Evolutionary conservation across 768 basidiomycete species (phyloP), one percentile per base, ranked within the genome.

Genomic region (Boletus rubroflammeus): DNA sequence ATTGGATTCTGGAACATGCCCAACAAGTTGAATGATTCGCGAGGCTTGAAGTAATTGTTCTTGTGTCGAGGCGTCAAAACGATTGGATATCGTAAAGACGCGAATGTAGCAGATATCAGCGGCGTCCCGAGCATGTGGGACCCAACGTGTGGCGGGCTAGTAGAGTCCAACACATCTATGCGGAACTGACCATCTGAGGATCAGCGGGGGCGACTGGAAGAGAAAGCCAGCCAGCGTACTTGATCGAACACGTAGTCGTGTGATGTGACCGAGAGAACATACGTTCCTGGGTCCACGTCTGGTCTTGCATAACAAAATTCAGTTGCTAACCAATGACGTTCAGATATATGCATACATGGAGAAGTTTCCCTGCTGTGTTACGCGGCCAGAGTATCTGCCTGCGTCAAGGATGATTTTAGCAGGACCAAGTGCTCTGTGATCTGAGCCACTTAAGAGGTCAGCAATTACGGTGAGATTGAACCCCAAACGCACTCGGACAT

Each of bases 1-100:
- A 93, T 91, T 7, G 90, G 90, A 65, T 83, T 93, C 53, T 85
- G 81, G 63, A 93, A 75, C 86, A 93, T 90, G 49, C 75, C 81
- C 53, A 86, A 51, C 23, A 90, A 57, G 67, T 86, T 86, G 77
- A 93, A 93, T 17, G 83, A 81, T 67, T 90, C 80, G 31, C 67
- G 80, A 25, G 86, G 83, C 28, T 83, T 74, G 65, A 88, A 91
- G 68, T 86, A 93, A 47, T 63, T 73, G 62, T 82, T 76, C 65
- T 77, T 82, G 52, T 77, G 74, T 51, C 79, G 80, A 5, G 87
- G 76, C 2, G 70, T 63, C 46, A 93, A 66, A 10, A 71, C 67
- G 45, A 90, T 73, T 0, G 88, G 89, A 65, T 89, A 81, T 5
- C 81, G 73, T 10, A 90, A 76, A 19, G 78, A 63, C 34, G 83